Evolutionary conservation across 192 early-diverging fungal species (phyloP).

Genomic region (Coemansia sp.): DNA sequence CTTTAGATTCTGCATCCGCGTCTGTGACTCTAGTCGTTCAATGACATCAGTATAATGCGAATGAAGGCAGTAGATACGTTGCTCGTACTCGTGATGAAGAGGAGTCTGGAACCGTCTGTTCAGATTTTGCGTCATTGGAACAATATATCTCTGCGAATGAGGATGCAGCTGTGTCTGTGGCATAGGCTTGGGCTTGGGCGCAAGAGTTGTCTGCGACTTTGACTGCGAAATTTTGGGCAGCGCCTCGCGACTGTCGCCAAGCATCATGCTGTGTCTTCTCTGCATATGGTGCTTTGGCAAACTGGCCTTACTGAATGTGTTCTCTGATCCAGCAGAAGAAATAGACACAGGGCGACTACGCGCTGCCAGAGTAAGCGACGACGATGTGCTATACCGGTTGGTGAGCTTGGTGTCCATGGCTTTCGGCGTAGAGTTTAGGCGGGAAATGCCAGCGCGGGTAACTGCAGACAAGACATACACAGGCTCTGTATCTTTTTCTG

Average conservation of each 20-base stretch:
- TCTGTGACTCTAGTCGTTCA: conserved; percentile 41
- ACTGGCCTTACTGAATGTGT: background rate
- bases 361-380: conserved; percentile 18
- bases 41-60: conserved; percentile 47
- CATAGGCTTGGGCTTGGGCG: conserved; percentile 1
- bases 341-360: conserved; percentile 23
- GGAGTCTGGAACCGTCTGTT: conserved; percentile 46
- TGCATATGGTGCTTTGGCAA: background rate
- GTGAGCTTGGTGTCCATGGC: background rate
- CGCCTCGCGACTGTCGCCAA: conserved; percentile 23
- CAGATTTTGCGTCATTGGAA: conserved; percentile 48
- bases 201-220: conserved; percentile 1
- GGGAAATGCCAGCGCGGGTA: conserved; percentile 19
- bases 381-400: conserved; percentile 11
- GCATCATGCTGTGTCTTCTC: conserved; percentile 9
- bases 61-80: conserved; percentile 55
- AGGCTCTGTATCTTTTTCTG: background rate
- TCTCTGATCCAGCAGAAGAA: background rate
- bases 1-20: conserved; percentile 24
- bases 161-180: background rate
- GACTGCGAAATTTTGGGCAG: conserved; percentile 2
- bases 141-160: conserved; percentile 35
- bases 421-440: conserved; percentile 11
- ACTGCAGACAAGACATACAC: conserved; percentile 5
- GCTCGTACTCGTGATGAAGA: conserved; percentile 46